Base-by-base conservation (phyloP, 345 rosid species). In the Brassica nigra region DNA sequence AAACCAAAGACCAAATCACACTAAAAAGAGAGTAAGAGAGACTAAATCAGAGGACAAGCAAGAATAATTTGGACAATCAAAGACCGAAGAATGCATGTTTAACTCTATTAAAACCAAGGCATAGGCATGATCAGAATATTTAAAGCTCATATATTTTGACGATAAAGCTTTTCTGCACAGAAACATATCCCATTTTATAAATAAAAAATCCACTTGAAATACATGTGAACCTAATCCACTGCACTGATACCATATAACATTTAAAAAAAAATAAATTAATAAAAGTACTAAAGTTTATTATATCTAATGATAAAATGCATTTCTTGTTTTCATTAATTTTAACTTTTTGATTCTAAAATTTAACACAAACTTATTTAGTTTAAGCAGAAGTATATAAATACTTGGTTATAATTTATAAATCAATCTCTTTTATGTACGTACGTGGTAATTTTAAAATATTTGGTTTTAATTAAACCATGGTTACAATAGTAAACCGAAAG, bases 401-500 rank as follows among this genome's bases (percentile, higher is more conserved):
- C 8, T 64, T 31, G 39, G 8, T 44, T 39, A 3, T 39, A 8
- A 39, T 61, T 61, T 55, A 7, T 3, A 33, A 27, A 62, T 18
- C 0, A 18, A 6, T 1, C 15, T 18, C 1, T 10, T 11, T 12
- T 14, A 29, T 58, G 3, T 18, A 20, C 62, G 62, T 49, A 31
- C 7, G 23, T 52, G 18, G 18, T 18, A 18, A 0, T 18, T n/a
- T 52, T 2, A 2, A 20, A 12, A 47, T 12, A 47, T 14, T 8
- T 47, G 16, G 6, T 47, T 47, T 47, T 12, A 47, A 49, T 1
- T 49, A 66, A 36, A 33, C 49, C 18, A 15, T 61, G 58, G 29
- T 54, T 31, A 7, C 1, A n/a, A 44, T 8, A 54, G 10, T 28
- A 66, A 75, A 75, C 73, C 73, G 73, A 37, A 57, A 11, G 18